A percentile compares a stretch with the other conserved stretches of the same genome.
These are phyloP conservation scores for Pestalotiopsis sp. DNA, from an alignment of 2,329 filamentous ascomycete species.

Conservation along the genomic window DNA sequence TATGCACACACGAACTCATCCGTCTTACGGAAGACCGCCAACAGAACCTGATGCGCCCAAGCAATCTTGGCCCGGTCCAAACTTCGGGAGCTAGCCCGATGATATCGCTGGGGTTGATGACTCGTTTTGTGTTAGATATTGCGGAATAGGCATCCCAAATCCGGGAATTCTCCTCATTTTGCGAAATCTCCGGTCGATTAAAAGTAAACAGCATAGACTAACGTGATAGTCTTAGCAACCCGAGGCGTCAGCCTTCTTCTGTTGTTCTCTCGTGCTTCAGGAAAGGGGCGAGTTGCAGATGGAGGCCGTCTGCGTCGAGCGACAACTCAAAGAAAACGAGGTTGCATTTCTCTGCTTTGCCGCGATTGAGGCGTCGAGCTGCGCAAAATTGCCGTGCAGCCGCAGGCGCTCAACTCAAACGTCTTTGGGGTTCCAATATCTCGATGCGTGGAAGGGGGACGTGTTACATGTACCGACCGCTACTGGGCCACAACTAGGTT, in stretches of 20 bases:
- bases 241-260: not conserved
- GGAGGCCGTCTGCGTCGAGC: not conserved
- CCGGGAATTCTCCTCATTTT: not conserved
- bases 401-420: conserved; percentile 3
- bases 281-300: not conserved
- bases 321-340: not conserved
- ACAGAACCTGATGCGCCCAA: not conserved
- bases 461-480: not conserved
- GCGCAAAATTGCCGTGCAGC: conserved; percentile 5
- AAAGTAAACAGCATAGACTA: not conserved
- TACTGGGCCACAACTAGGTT: no score
- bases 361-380: conserved; percentile 8
- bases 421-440: not conserved
- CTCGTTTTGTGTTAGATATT: not conserved
- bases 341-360: conserved; percentile 8
- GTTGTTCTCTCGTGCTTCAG: not conserved
- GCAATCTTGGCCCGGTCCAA: conserved; percentile 3
- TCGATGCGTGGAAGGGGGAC: not conserved
- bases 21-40: not conserved
- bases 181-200: not conserved
- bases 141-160: not conserved
- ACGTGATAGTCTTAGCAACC: not conserved
- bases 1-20: not conserved
- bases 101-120: not conserved
- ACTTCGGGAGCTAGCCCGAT: conserved; percentile 3